Base-by-base conservation (phyloP, 1,284 basidiomycete species). In the Ustanciosporium gigantosporum region DNA sequence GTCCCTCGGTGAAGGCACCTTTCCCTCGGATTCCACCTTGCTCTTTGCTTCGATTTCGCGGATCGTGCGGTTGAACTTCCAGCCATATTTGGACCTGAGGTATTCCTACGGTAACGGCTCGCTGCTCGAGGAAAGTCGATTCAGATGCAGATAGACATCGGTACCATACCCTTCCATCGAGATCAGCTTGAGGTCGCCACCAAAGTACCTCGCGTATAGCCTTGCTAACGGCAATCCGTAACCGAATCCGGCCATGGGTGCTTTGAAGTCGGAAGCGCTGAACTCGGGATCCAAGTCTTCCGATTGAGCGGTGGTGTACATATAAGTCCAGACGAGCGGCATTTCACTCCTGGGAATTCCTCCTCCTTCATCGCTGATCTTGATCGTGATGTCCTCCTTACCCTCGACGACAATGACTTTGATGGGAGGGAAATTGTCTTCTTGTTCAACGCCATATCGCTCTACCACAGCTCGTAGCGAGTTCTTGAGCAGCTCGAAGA, bases 401-500 rank as follows among this genome's bases (percentile, higher is more conserved):
- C 79, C 75, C 77, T 97, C 92, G 2, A 96, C 90, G 19, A 97
- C 94, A 50, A 98, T 85, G 31, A 96, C 90, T 80, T 94, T 95
- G 82, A 98, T 96, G 0, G 93, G 89, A 17, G 95, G 94, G 81
- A 89, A 91, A 36, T 79, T 72, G 60, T 87, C 86, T 74, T 91
- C 91, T 62, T 86, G 83, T 46, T 91, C 89, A 2, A 86, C 85
- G 0, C 91, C 91, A 77, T 87, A 91, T 2, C 90, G 86, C 80
- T 98, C 95, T 14, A 98, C 94, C 27, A 96, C 90, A 4, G 95
- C 94, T 39, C 94, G 88, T 6, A 99, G 84, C 19, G 92, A 96
- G 82, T 99, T 99, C 79, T 98, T 98, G 61, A 98, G 84, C n/a
- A 98, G 84, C 79, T 99, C 95, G 77, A 98, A 98, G 67, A 89